Base-by-base conservation (phyloP, 805 yeast species). In the Myxozyma kluyveri region DNA sequence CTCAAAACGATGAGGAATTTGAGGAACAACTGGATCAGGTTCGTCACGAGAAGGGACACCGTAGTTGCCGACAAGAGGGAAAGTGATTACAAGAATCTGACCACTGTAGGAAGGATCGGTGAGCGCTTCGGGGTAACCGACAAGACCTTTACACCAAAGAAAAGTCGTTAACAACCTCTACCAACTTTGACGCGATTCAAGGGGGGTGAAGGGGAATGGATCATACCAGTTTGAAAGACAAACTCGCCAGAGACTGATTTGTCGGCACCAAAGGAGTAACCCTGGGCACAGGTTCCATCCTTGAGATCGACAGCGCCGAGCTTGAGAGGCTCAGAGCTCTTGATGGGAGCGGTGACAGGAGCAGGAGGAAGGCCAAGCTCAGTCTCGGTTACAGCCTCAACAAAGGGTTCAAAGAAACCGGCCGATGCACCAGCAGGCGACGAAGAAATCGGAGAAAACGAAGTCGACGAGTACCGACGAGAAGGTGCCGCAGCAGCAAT, bases 91-190 rank as follows among this genome's bases (percentile, higher is more conserved):
- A 61, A 93, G 80, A 62, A 93, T 93, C 75, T 93, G 99, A 46
- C 99, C 99, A 64, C 83, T 84, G 71, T 93, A 93, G 4, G 97
- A 89, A 35, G 99, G 99, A 71, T 93, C 99, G 21, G 99, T 93
- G 95, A 93, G 89, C 6, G 96, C 87, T 71, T 93, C 99, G 17
- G 99, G 98, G 72, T 93, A 93, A 18, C 99, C 99, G 10, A 93
- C 99, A 70, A 95, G 77, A 45, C n/a, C 9, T 29, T 29, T 29
- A 29, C 14, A 14, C 33, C 33, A 9, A n/a, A n/a, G n/a, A n/a
- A n/a, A n/a, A n/a, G 33, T 29, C 33, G 33, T 9, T 29, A 9
- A 29, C 33, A 29, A 29, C 33, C 14, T 29, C 14, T 29, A 9
- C 17, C 7, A 29, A 44, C 32, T 9, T 23, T 23, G 23, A 40